These are phyloP conservation scores for Ceratobasidium sp. DNA, from an alignment of 1,284 basidiomycete species.

Conservation along the genomic window DNA sequence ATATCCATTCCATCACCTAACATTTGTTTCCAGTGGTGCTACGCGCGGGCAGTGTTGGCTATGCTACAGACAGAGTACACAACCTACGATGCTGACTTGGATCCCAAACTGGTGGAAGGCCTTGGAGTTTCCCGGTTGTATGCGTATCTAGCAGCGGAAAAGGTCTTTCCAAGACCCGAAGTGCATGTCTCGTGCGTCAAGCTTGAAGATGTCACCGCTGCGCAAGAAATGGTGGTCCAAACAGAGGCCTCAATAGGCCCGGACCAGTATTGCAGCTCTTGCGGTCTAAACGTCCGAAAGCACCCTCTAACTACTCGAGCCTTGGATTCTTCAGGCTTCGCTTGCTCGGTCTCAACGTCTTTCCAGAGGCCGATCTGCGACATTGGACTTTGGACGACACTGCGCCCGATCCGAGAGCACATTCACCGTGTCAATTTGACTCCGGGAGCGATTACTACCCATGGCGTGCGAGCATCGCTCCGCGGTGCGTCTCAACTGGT, in stretches of 20 bases:
- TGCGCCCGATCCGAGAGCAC: background rate
- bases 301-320: constrained; percentile 12
- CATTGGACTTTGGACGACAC: constrained; percentile 23
- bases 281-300: constrained; percentile 8
- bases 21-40: constrained; percentile 4
- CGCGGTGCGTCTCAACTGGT: constrained; percentile 27
- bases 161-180: constrained; percentile 22
- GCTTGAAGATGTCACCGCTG: background rate
- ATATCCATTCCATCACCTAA: background rate
- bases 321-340: constrained; percentile 12
- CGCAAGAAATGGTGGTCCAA: background rate
- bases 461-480: constrained; percentile 6
- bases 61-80: constrained; percentile 20
- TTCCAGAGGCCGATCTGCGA: constrained; percentile 19
- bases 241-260: background rate
- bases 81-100: constrained; percentile 26
- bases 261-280: constrained; percentile 12
- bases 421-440: constrained; percentile 15
- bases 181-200: background rate
- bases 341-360: background rate
- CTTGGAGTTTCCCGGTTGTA: constrained; percentile 11
- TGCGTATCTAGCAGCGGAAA: constrained; percentile 9
- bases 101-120: constrained; percentile 6
- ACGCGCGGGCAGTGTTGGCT: constrained; percentile 9
- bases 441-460: constrained; percentile 27